phyloP scores from a whole-genome alignment of 2,329 filamentous ascomycete genomes.

The Westerdykella sp. region DNA sequence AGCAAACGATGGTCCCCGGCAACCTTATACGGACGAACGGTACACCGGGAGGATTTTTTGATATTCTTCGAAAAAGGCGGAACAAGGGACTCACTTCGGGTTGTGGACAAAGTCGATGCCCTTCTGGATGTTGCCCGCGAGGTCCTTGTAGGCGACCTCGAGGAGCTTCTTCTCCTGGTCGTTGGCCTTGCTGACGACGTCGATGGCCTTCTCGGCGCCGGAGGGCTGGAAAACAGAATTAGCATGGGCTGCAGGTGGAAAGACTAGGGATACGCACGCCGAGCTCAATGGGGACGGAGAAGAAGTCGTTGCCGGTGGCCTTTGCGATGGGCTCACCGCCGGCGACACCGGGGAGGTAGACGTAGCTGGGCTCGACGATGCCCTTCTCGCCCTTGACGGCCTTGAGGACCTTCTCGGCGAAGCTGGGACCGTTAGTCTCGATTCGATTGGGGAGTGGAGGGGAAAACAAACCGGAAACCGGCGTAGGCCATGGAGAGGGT shows the following conservation, averaged over 20 bases:
- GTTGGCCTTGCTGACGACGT: constrained; percentile 70
- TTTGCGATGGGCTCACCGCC: constrained; percentile 83
- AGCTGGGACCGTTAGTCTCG: constrained; percentile 48
- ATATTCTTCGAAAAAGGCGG: not conserved
- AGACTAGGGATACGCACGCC: constrained; percentile 59
- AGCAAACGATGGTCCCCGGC: too few relatives aligned
- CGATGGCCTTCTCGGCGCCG: constrained; percentile 78
- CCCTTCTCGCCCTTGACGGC: constrained; percentile 84
- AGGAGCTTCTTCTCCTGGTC: constrained; percentile 87
- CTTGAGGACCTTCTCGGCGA: constrained; percentile 90
- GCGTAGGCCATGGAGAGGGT: constrained; percentile 95
- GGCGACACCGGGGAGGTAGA: constrained; percentile 85
- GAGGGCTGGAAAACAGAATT: constrained; percentile 52
- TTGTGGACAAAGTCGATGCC: constrained; percentile 84
- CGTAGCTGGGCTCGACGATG: constrained; percentile 88
- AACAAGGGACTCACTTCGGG: constrained; percentile 45
- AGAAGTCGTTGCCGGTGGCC: constrained; percentile 80
- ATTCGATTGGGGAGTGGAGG: not conserved
- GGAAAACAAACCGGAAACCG: constrained; percentile 67
- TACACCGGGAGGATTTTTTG: too few relatives aligned
- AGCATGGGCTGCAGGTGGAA: constrained; percentile 7
- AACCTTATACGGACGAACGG: too few relatives aligned
- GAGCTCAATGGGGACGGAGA: constrained; percentile 92
- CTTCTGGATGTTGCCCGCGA: constrained; percentile 92
- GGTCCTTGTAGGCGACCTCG: constrained; percentile 64